Evolutionary conservation across 768 basidiomycete species (phyloP).

Genomic region (Phlegmacium glaucopus): DNA sequence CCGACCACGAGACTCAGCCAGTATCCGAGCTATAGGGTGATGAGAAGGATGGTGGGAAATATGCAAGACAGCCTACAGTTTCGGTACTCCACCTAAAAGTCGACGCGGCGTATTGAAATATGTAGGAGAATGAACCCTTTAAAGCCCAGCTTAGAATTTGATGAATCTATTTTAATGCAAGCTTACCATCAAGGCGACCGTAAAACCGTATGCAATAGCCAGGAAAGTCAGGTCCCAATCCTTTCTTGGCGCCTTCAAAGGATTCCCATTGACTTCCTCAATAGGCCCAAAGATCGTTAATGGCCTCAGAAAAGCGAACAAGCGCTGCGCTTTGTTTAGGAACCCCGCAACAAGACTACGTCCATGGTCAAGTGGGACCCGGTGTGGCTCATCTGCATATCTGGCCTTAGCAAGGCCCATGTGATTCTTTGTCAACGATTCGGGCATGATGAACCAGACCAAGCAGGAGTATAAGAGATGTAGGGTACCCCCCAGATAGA

Average conservation of each 20-base stretch:
- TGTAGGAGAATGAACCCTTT: constrained; percentile 55
- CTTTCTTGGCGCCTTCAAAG: constrained; percentile 36
- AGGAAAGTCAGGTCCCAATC: constrained; percentile 69
- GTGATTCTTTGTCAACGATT: constrained; percentile 60
- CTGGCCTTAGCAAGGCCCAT: constrained; percentile 38
- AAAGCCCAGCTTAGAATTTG: not conserved
- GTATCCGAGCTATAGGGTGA: constrained; percentile 58
- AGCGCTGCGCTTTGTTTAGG: constrained; percentile 38
- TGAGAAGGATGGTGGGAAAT: not conserved
- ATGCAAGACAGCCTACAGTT: constrained; percentile 35
- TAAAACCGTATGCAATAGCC: constrained; percentile 48
- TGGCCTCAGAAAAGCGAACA: constrained; percentile 68
- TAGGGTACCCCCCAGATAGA: constrained; percentile 57
- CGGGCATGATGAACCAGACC: constrained; percentile 65
- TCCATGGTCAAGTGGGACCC: constrained; percentile 12
- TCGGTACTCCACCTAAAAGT: constrained; percentile 69
- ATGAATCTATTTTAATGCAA: not conserved
- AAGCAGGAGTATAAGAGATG: constrained; percentile 49
- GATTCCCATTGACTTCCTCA: constrained; percentile 24
- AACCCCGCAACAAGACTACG: constrained; percentile 15
- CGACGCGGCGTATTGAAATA: constrained; percentile 62
- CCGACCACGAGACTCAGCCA: constrained; percentile 56
- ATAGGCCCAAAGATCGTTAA: constrained; percentile 61
- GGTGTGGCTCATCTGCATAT: constrained; percentile 31
- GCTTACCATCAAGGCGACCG: constrained; percentile 45